Evolutionary conservation across 1,284 basidiomycete genomes (phyloP), one percentile per base, ranked within the genome.

Genomic region (Pisolithus thermaeus): DNA sequence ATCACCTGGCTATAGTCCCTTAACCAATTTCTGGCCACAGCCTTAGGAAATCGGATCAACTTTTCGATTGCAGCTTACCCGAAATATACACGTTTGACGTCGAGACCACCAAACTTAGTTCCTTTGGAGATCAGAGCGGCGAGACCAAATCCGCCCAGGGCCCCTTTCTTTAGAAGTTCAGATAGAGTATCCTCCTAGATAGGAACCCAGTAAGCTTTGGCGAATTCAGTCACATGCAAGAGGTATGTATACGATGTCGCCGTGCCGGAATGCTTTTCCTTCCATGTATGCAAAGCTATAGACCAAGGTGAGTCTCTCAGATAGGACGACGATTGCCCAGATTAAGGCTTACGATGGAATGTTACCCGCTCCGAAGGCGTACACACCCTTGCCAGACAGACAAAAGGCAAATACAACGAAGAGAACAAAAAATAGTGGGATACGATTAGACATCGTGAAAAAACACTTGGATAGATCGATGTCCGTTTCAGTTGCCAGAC

Each of bases 251-350:
- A 90, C 89, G 55, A 92, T 92, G 68, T 92, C 90, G 37, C 90
- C 90, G 65, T 93, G 90, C 44, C 90, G 74, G 68, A 89, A 92
- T 0, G 90, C 90, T 58, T 78, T 81, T 45, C 88, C 85, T 63
- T 89, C 85, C 69, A 88, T 72, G 64, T 81, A 88, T 9, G 84
- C 82, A 62, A 82, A 87, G 43, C 83, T 85, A 58, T 18, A 55
- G 16, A 16, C 3, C 7, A 32, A 27, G n/a, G 20, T 42, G 25
- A 16, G 6, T 8, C 27, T n/a, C 12, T 43, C 25, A 25, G 25
- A 25, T 25, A 27, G 7, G 8, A 38, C 23, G 23, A 28, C 23
- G 7, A 20, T 14, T 5, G 16, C 37, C 11, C 18, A 36, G n/a
- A 49, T 20, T 44, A 40, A 32, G 36, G 69, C 78, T 57, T 59